A percentile compares a stretch with the other conserved stretches of the same genome.
Evolutionary conservation across 176 grass and related monocot species (phyloP).

Genomic region (Elaeis guineensis): DNA sequence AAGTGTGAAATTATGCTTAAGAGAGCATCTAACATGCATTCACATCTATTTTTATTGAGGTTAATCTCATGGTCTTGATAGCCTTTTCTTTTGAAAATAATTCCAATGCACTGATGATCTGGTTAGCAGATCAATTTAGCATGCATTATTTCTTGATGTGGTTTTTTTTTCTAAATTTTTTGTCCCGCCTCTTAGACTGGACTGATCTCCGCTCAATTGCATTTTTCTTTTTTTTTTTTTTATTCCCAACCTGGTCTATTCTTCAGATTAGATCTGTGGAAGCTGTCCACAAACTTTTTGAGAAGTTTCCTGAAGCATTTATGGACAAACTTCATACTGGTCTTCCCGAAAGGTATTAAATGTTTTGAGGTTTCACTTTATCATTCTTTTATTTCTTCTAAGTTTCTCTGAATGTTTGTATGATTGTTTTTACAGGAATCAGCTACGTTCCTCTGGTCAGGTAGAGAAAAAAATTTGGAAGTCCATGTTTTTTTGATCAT

Average conservation of each 20-base stretch:
- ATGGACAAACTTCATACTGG: conserved; percentile 67
- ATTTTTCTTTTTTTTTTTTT: background rate
- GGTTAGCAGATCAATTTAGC: too few relatives aligned
- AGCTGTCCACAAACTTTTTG: conserved; percentile 73
- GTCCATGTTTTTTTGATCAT: conserved; percentile 7
- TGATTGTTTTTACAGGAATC: conserved; percentile 50
- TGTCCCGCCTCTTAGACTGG: too few relatives aligned
- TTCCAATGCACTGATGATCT: too few relatives aligned
- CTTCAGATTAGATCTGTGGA: conserved; percentile 80
- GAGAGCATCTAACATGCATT: too few relatives aligned
- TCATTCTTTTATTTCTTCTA: conserved; percentile 12
- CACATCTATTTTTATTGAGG: too few relatives aligned
- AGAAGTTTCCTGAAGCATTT: conserved; percentile 89
- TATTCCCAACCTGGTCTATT: conserved; percentile 6
- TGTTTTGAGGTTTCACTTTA: conserved; percentile 6
- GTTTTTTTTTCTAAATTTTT: too few relatives aligned
- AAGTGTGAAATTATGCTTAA: too few relatives aligned
- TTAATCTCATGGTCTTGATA: too few relatives aligned
- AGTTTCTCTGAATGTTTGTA: conserved; percentile 30
- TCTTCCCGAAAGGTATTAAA: conserved; percentile 57
- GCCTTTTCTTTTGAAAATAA: too few relatives aligned
- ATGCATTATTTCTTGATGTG: too few relatives aligned
- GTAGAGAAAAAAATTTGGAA: conserved; percentile 21
- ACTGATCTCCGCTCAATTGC: too few relatives aligned
- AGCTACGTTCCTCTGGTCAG: conserved; percentile 48